Evolutionary conservation across 179 eudicot genomes (phyloP).

Genomic region (Beta lomatogona): DNA sequence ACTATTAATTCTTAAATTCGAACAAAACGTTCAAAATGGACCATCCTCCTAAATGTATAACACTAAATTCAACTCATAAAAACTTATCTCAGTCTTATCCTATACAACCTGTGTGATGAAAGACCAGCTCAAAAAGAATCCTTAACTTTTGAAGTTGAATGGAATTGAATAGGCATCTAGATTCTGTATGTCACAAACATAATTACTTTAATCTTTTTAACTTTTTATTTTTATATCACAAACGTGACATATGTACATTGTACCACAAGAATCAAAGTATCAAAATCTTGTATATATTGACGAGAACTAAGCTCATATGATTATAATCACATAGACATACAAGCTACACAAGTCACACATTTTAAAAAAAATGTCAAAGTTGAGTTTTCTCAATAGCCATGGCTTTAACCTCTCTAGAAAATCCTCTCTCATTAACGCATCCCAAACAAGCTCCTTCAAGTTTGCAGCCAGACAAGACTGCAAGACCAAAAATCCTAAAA

Average conservation of each 20-base stretch:
- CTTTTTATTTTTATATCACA: too few species aligned
- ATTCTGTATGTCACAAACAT: too few species aligned
- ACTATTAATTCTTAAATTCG: too few species aligned
- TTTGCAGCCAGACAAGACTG: slow-evolving; percentile 5
- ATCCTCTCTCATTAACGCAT: slow-evolving; percentile 27
- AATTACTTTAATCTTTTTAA: too few species aligned
- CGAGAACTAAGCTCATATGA: background rate
- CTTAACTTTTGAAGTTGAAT: too few species aligned
- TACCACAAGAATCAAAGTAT: background rate
- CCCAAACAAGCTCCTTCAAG: background rate
- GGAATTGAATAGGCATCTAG: too few species aligned
- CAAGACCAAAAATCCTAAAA: slow-evolving; percentile 41
- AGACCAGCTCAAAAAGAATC: too few species aligned
- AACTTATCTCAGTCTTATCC: too few species aligned
- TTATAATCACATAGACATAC: slow-evolving; percentile 13
- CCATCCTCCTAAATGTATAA: too few species aligned
- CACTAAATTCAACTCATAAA: too few species aligned
- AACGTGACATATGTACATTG: background rate
- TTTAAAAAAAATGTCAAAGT: slow-evolving; percentile 20
- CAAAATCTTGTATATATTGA: background rate
- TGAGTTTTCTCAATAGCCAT: slow-evolving; percentile 35
- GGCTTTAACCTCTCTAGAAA: slow-evolving; percentile 34
- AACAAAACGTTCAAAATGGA: too few species aligned
- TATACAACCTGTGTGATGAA: too few species aligned
- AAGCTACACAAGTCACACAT: background rate